phyloP scores from a whole-genome alignment of 371 early-diverging fungal genomes.

The Rhizopus delemar region DNA sequence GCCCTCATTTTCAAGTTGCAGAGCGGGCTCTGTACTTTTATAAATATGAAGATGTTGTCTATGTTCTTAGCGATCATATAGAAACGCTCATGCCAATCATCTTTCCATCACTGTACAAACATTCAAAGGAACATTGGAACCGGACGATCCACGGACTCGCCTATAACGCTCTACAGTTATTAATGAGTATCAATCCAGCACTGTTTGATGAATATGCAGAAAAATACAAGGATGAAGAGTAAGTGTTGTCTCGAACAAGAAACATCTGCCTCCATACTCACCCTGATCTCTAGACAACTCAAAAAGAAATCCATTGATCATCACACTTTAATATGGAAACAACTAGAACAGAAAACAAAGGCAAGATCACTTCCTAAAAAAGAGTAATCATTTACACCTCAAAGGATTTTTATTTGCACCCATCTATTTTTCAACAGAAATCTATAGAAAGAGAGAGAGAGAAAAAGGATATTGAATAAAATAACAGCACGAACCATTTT shows the following conservation, averaged over 20 bases:
- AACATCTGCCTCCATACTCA: neutral
- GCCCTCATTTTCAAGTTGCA: slow-evolving; percentile 96
- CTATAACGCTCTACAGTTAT: slow-evolving; percentile 88
- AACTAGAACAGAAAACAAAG: slow-evolving; percentile 8
- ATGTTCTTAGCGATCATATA: slow-evolving; percentile 88
- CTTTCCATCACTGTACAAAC: slow-evolving; percentile 86
- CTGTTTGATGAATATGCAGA: slow-evolving; percentile 89
- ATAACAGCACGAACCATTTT: no score
- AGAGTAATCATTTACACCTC: no score
- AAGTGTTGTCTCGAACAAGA: neutral
- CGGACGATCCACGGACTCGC: slow-evolving; percentile 93
- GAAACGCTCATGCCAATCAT: slow-evolving; percentile 89
- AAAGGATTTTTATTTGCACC: no score
- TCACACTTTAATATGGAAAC: slow-evolving; percentile 2
- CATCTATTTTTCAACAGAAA: no score
- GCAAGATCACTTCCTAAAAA: neutral
- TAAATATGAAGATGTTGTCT: slow-evolving; percentile 96
- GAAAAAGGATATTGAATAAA: no score
- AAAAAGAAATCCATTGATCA: no score
- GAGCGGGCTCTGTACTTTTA: slow-evolving; percentile 96
- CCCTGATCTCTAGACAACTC: no score
- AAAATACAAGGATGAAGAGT: slow-evolving; percentile 64
- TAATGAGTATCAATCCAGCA: slow-evolving; percentile 88
- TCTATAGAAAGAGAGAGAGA: no score
- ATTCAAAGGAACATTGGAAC: slow-evolving; percentile 97